These are phyloP conservation scores for Penicillium sp. DNA, from an alignment of 2,329 filamentous ascomycete species.

Conservation along the genomic window DNA sequence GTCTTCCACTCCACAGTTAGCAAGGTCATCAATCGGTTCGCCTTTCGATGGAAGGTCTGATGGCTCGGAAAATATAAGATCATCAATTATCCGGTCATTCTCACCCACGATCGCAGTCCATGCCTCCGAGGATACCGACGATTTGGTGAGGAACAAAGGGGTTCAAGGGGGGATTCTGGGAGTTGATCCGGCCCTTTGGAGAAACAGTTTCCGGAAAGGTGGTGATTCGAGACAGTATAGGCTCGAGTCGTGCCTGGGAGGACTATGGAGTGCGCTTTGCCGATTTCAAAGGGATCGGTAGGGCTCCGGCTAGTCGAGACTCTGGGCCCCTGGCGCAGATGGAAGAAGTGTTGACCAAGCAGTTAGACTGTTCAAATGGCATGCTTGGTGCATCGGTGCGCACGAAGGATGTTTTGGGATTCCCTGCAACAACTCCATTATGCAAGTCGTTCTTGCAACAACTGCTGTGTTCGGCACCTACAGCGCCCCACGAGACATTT, in stretches of 20 bases:
- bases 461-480: constrained; percentile 73
- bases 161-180: constrained; percentile 75
- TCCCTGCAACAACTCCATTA: constrained; percentile 66
- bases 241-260: constrained; percentile 77
- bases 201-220: constrained; percentile 86
- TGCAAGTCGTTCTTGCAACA: constrained; percentile 83
- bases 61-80: constrained; percentile 56
- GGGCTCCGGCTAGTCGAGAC: constrained; percentile 36
- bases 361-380: constrained; percentile 73
- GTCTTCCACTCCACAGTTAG: constrained; percentile 53
- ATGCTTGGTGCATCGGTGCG: constrained; percentile 34
- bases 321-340: constrained; percentile 57
- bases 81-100: constrained; percentile 77
- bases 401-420: constrained; percentile 32
- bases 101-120: constrained; percentile 86
- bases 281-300: constrained; percentile 55
- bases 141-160: constrained; percentile 83
- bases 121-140: constrained; percentile 82
- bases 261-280: constrained; percentile 89
- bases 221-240: constrained; percentile 84
- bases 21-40: constrained; percentile 47
- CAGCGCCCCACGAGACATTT: constrained; percentile 88
- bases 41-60: constrained; percentile 55
- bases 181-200: constrained; percentile 85
- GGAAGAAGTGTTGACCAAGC: constrained; percentile 76